These are phyloP conservation scores for Zelonia costaricensis DNA, from an alignment of 208 protist species.

Conservation along the genomic window DNA sequence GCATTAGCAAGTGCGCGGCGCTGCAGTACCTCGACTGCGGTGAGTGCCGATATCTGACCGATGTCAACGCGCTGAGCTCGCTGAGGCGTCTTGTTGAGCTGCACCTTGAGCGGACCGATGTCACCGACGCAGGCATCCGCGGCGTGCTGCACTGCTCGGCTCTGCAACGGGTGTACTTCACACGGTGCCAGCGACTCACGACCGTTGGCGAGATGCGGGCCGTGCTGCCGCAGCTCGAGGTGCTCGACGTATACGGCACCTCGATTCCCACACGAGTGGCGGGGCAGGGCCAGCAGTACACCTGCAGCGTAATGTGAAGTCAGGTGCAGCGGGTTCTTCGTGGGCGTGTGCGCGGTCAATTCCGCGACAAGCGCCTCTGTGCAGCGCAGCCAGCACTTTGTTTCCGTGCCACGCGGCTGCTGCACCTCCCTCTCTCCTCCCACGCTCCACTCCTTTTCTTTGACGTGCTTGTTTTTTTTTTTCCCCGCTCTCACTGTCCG, in stretches of 20 bases:
- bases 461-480: too few species aligned
- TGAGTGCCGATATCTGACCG: constrained; percentile 65
- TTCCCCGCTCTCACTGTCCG: too few species aligned
- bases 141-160: constrained; percentile 46
- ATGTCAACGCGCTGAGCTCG: constrained; percentile 54
- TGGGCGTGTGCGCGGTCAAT: background rate
- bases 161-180: constrained; percentile 62
- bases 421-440: too few species aligned
- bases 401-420: too few species aligned
- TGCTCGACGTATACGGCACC: constrained; percentile 83
- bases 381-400: too few species aligned
- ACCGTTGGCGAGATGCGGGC: constrained; percentile 42
- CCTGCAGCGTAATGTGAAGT: constrained; percentile 71
- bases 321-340: too few species aligned
- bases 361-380: too few species aligned
- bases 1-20: constrained; percentile 43
- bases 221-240: constrained; percentile 48
- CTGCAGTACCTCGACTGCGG: constrained; percentile 55
- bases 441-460: too few species aligned
- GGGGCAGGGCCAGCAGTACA: constrained; percentile 47
- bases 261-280: constrained; percentile 57
- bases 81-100: constrained; percentile 54
- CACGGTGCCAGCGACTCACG: constrained; percentile 60
- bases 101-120: constrained; percentile 48
- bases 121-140: constrained; percentile 50